Evolutionary conservation across 2,329 filamentous ascomycete genomes (phyloP).

Genomic region (Aspergillus ochraceus): DNA sequence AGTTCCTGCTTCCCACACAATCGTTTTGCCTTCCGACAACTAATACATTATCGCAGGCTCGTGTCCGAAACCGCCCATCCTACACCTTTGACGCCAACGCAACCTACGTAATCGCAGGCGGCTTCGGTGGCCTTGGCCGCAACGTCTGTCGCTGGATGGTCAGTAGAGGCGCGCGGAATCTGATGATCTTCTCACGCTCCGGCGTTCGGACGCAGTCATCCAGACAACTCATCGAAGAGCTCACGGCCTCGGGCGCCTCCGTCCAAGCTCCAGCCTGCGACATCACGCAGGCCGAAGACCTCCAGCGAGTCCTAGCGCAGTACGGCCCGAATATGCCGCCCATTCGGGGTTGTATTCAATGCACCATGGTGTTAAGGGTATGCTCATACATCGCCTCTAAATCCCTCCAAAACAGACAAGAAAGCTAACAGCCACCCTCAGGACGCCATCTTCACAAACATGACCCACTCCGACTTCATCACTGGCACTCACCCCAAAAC

Average conservation of each 20-base stretch:
- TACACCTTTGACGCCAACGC: not conserved
- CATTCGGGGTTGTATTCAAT: conserved; percentile 34
- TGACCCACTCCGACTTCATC: conserved; percentile 39
- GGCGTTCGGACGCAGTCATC: not conserved
- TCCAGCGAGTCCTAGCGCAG: not conserved
- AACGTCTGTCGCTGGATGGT: conserved; percentile 10
- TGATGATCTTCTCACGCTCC: conserved; percentile 12
- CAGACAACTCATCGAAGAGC: not conserved
- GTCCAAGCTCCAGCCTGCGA: conserved; percentile 26
- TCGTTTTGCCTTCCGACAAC: too few relatives aligned
- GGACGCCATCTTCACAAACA: conserved; percentile 39
- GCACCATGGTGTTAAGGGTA: conserved; percentile 25
- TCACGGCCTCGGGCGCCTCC: conserved; percentile 8
- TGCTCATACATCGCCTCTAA: not conserved
- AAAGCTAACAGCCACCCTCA: not conserved
- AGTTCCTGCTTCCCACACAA: not conserved
- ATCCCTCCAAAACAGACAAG: too few relatives aligned
- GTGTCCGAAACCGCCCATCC: conserved; percentile 2
- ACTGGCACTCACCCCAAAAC: conserved; percentile 39
- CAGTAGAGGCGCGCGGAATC: conserved; percentile 6
- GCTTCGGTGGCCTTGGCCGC: conserved; percentile 18
- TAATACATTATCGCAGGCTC: not conserved
- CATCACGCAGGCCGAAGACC: not conserved
- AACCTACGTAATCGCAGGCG: conserved; percentile 18
- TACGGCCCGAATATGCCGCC: conserved; percentile 16